Evolutionary conservation across 805 yeast species (phyloP), one percentile per base, ranked within the genome.

Genomic region (Ogataea populi-albae): DNA sequence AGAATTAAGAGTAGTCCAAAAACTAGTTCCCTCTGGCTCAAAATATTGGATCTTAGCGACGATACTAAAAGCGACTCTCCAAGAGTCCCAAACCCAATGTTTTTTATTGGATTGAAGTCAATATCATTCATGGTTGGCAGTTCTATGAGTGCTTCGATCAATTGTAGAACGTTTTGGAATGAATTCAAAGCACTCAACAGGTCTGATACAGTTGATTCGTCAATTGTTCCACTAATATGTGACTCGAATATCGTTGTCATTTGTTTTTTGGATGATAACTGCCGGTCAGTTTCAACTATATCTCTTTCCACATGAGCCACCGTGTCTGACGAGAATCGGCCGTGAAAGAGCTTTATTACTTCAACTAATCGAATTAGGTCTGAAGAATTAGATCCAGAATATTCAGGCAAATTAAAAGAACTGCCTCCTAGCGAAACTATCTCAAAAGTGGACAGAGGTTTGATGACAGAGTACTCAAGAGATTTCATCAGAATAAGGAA

Each of bases 181-280:
- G 62, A 48, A 29, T 64, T 62, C 39, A 73, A 50, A 26, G 66
- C 65, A 9, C 58, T 53, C 23, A 73, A 62, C n/a, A 76, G 49
- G 6, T 50, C 61, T 21, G 60, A 46, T 23, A 70, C 54, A 23
- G 64, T 61, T 1, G 55, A 42, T 23, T 64, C 57, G 40, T 69
- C 68, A 34, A 78, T 59, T 33, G 62, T 60, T 3, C 61, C 50
- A 8, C 69, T 57, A 31, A 81, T 57, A 12, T 61, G 46, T 1
- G 59, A 41, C 21, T 68, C 66, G 41, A 77, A 74, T 5, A 75
- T 59, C 5, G 51, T 6, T 55, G 55, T 19, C 75, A 64, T 41
- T 54, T 59, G 23, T 46, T 49, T 25, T 52, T 61, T 26, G 59
- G 52, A 23, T 57, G 51, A 18, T 51, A 16, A 10, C 21, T 19